Evolutionary conservation across 768 basidiomycete genomes (phyloP).

Genomic region (Boletus rubescentipes): DNA sequence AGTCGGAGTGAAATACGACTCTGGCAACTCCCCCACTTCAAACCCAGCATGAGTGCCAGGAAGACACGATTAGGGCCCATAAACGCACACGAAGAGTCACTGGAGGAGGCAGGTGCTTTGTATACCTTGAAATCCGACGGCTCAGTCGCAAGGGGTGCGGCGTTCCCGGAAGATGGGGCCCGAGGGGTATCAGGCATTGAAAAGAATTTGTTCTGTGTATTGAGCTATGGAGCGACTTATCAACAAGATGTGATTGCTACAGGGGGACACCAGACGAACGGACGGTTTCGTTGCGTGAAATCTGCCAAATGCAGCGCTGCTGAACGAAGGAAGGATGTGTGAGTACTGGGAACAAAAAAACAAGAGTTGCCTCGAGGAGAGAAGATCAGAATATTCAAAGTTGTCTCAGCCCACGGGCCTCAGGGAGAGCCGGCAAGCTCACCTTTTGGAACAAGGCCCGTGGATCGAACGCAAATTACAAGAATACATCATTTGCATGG

Average conservation of each 20-base stretch:
- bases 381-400: constrained; percentile 45
- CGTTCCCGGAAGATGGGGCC: constrained; percentile 1
- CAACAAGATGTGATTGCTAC: constrained; percentile 15
- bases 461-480: constrained; percentile 92
- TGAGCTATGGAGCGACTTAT: constrained; percentile 17
- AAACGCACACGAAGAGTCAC: constrained; percentile 36
- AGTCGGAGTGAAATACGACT: constrained; percentile 74
- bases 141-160: background rate
- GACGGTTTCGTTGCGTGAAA: constrained; percentile 2
- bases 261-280: constrained; percentile 11
- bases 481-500: constrained; percentile 50
- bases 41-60: constrained; percentile 2
- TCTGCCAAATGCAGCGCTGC: background rate
- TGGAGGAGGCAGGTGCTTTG: constrained; percentile 39
- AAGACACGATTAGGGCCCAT: background rate
- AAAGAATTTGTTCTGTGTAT: constrained; percentile 10
- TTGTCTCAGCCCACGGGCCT: constrained; percentile 72
- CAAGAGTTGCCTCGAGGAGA: background rate
- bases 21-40: constrained; percentile 54
- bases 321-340: background rate
- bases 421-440: constrained; percentile 75
- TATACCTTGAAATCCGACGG: constrained; percentile 47
- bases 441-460: constrained; percentile 65
- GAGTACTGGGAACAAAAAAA: constrained; percentile 3
- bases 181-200: constrained; percentile 28